These are phyloP conservation scores for Psilocybe cyanescens DNA, from an alignment of 768 basidiomycete species.

Conservation along the genomic window DNA sequence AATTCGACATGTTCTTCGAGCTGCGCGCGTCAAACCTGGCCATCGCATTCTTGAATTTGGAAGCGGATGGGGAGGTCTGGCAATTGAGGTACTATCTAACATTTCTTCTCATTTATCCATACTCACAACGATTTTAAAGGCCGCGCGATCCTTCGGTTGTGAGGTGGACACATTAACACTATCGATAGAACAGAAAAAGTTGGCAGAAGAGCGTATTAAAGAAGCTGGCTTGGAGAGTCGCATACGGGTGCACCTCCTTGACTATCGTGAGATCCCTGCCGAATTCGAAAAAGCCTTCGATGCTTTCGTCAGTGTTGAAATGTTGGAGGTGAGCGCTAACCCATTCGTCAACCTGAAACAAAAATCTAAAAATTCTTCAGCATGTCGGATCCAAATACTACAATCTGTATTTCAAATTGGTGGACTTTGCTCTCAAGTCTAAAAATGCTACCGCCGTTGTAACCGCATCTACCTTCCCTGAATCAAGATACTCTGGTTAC, in stretches of 20 bases:
- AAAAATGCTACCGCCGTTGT: constrained; percentile 69
- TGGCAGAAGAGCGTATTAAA: constrained; percentile 84
- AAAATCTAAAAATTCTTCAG: constrained; percentile 26
- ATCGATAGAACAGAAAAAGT: constrained; percentile 82
- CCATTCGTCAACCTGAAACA: constrained; percentile 23
- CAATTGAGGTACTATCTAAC: constrained; percentile 67
- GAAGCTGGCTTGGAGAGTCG: constrained; percentile 69
- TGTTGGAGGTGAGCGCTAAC: constrained; percentile 63
- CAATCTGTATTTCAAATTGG: constrained; percentile 72
- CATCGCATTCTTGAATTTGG: constrained; percentile 90
- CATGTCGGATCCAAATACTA: constrained; percentile 63
- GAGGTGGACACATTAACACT: constrained; percentile 91
- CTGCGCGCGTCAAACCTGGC: constrained; percentile 78
- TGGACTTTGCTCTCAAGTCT: constrained; percentile 78
- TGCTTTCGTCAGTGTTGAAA: constrained; percentile 78
- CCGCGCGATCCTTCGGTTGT: constrained; percentile 72
- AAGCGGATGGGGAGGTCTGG: constrained; percentile 92
- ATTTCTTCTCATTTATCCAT: neutral
- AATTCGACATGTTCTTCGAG: constrained; percentile 77
- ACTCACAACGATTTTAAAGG: constrained; percentile 39
- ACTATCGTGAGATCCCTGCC: constrained; percentile 87
- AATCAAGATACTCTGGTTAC: constrained; percentile 67
- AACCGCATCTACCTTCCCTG: constrained; percentile 72
- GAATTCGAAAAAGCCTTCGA: constrained; percentile 84
- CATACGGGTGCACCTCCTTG: constrained; percentile 87